Conservation (phyloP, 176 grass and related monocot species). For the Cenchrus fungigraminus region DNA sequence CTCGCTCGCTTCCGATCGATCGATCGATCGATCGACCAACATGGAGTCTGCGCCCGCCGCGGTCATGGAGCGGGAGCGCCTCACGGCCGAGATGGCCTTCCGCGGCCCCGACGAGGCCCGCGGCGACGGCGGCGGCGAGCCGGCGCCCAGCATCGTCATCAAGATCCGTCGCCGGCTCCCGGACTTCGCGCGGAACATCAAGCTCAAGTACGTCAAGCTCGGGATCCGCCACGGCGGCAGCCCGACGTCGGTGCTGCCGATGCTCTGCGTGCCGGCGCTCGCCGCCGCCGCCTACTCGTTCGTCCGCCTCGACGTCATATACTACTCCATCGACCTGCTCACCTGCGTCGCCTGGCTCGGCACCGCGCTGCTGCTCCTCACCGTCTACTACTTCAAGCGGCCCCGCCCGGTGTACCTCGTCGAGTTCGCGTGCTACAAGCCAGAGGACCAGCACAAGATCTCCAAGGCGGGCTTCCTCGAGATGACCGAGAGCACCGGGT, state of each 20-base stretch:
- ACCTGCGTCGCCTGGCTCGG: conserved; percentile 62
- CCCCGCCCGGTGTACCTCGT: conserved; percentile 74
- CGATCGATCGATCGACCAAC: too few species aligned
- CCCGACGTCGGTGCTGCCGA: conserved; percentile 50
- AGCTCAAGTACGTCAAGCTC: conserved; percentile 81
- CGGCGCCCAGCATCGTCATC: conserved; percentile 63
- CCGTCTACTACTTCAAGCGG: conserved; percentile 68
- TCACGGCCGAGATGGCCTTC: conserved; percentile 78
- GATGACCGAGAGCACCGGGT: conserved; percentile 62
- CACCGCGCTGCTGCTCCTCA: conserved; percentile 54
- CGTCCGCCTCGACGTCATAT: conserved; percentile 60
- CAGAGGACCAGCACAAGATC: conserved; percentile 64
- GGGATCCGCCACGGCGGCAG: conserved; percentile 59
- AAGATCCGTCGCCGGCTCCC: conserved; percentile 73
- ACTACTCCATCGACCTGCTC: conserved; percentile 66
- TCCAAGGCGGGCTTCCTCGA: conserved; percentile 66
- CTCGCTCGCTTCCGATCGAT: background rate
- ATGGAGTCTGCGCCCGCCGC: conserved; percentile 47
- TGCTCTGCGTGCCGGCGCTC: conserved; percentile 56
- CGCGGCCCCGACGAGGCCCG: background rate
- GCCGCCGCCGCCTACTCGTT: conserved; percentile 47
- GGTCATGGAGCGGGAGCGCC: conserved; percentile 70
- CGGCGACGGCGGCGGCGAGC: background rate
- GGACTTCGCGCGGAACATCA: conserved; percentile 72
- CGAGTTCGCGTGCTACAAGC: conserved; percentile 79